Evolutionary conservation across 2,329 filamentous ascomycete species (phyloP).

Genomic region (Neonectria faginata): DNA sequence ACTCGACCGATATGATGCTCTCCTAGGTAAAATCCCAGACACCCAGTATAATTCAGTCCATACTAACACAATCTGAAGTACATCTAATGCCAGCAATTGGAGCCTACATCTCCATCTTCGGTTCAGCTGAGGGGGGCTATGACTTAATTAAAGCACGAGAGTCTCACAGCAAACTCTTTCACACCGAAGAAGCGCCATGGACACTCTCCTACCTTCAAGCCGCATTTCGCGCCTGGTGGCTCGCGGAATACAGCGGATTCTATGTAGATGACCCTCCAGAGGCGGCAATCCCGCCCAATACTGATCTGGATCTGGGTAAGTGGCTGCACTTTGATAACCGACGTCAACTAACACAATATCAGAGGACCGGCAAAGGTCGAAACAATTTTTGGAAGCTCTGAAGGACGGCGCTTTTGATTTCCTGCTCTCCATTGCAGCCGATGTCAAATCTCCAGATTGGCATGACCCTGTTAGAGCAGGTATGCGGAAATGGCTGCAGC

Average conservation of each 20-base stretch:
- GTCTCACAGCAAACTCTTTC: slow-evolving; percentile 76
- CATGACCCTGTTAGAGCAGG: slow-evolving; percentile 87
- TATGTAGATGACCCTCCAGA: slow-evolving; percentile 79
- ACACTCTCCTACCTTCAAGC: slow-evolving; percentile 80
- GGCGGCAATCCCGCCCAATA: slow-evolving; percentile 65
- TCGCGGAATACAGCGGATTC: slow-evolving; percentile 92
- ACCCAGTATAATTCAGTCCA: slow-evolving; percentile 21
- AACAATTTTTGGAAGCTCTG: slow-evolving; percentile 79
- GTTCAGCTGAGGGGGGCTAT: slow-evolving; percentile 78
- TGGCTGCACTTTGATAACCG: not conserved
- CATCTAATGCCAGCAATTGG: slow-evolving; percentile 87
- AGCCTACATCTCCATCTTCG: slow-evolving; percentile 80
- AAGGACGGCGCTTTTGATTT: slow-evolving; percentile 95
- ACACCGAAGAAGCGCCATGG: slow-evolving; percentile 77
- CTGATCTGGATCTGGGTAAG: slow-evolving; percentile 71
- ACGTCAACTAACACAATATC: slow-evolving; percentile 45
- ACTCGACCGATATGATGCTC: slow-evolving; percentile 80
- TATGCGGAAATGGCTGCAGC: slow-evolving; percentile 83
- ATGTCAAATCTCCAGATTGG: slow-evolving; percentile 85
- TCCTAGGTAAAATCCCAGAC: slow-evolving; percentile 57
- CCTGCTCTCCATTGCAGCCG: slow-evolving; percentile 84
- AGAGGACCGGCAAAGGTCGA: slow-evolving; percentile 78
- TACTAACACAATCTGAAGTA: slow-evolving; percentile 56
- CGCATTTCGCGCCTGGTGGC: slow-evolving; percentile 85
- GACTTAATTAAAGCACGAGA: slow-evolving; percentile 76